Evolutionary conservation across 768 basidiomycete genomes (phyloP), one percentile per base, ranked within the genome.

Genomic region (Lepiota brunneoincarnata): DNA sequence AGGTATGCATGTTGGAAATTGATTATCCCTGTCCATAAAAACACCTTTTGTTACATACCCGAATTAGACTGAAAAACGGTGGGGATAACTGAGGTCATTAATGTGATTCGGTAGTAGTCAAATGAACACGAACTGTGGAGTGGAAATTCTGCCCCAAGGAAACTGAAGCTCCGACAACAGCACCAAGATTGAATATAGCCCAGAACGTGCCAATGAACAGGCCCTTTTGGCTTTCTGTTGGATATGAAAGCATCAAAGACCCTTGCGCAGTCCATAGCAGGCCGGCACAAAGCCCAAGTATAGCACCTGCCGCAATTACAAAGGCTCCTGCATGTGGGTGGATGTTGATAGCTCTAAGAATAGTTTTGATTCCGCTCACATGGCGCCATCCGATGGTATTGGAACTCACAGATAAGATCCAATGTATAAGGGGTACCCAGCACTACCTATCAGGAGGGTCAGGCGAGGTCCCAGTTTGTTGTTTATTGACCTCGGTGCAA

Each of bases 211-310:
- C 84, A 44, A 92, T 89, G 67, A 78, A 91, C 31, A 68, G 70
- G 18, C 89, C 89, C 67, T 92, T 92, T 64, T 91, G 80, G 45
- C 68, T 63, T 64, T 92, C 89, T 0, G 87, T 89, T 0, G 89
- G 87, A 66, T 92, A 92, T 3, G 87, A 82, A 66, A 93, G 70
- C 83, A 91, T 91, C 57, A 93, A 71, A 14, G 82, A 84, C n/a
- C 89, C 91, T 61, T 92, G 89, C 0, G 89, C 87, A 0, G 89
- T 86, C 90, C 90, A 91, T 14, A 91, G 69, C 44, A 92, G 62
- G 46, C 75, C 77, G 1, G 77, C 89, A 62, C 85, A 88, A 44
- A 89, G 54, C 14, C 90, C 90, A n/a, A 91, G 82, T 53, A 88
- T 61, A 36, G 85, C 84, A 17, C 89, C 90, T 2, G 87, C 75